Evolutionary conservation across 2,329 filamentous ascomycete species (phyloP).

Genomic region (Fusarium sp.): DNA sequence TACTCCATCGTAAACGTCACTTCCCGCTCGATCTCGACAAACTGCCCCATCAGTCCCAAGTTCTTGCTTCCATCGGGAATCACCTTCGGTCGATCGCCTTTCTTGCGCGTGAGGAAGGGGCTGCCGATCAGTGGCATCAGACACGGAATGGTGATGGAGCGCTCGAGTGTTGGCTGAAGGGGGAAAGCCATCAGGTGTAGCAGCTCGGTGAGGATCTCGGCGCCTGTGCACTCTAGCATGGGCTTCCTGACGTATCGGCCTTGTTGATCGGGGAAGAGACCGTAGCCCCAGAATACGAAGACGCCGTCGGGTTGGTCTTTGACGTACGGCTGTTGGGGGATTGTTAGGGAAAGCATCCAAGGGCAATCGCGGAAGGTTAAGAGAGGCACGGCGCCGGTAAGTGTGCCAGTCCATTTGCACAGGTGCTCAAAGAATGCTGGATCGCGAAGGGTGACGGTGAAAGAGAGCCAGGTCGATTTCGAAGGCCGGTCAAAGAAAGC

Average conservation of each 20-base stretch:
- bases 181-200: constrained; percentile 43
- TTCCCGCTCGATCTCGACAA: constrained; percentile 44
- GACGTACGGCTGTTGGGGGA: constrained; percentile 41
- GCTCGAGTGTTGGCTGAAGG: constrained; percentile 38
- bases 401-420: constrained; percentile 40
- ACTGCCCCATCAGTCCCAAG: constrained; percentile 44
- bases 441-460: constrained; percentile 41
- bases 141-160: constrained; percentile 40
- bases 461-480: constrained; percentile 46
- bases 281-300: constrained; percentile 46
- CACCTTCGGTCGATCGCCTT: constrained; percentile 42
- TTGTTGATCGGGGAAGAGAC: constrained; percentile 42
- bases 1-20: constrained; percentile 48
- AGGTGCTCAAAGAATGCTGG: constrained; percentile 39
- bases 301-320: constrained; percentile 40
- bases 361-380: constrained; percentile 45
- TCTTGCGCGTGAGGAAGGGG: constrained; percentile 42
- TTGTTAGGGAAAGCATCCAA: constrained; percentile 43
- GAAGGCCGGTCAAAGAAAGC: constrained; percentile 45
- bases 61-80: constrained; percentile 43
- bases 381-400: constrained; percentile 38
- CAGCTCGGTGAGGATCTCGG: constrained; percentile 43
- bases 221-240: constrained; percentile 44
- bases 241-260: constrained; percentile 41
- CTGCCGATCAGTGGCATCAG: constrained; percentile 45